Conservation (phyloP, 2,329 filamentous ascomycete species). For the Nemania serpens region DNA sequence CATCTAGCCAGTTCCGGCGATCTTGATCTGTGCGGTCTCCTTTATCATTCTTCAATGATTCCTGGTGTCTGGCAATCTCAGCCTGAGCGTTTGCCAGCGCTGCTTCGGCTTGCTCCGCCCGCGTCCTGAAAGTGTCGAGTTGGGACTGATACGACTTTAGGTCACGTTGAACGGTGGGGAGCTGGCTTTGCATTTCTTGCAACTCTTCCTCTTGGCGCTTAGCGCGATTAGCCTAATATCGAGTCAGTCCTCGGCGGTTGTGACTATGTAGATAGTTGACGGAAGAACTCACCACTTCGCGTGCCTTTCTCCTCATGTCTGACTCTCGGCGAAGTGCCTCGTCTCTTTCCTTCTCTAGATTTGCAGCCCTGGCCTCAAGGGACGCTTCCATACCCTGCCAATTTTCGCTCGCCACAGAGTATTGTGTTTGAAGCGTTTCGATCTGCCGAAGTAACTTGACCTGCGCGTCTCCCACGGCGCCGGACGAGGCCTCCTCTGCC, state of each 20-base stretch:
- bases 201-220: constrained; percentile 81
- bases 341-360: constrained; percentile 87
- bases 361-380: constrained; percentile 74
- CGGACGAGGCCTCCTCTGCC: constrained; percentile 88
- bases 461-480: constrained; percentile 79
- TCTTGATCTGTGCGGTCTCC: constrained; percentile 47
- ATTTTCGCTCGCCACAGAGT: constrained; percentile 91
- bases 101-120: constrained; percentile 68
- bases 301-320: constrained; percentile 85
- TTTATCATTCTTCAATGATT: constrained; percentile 46
- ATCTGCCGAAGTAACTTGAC: constrained; percentile 91
- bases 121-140: constrained; percentile 65
- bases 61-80: constrained; percentile 57
- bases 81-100: constrained; percentile 61
- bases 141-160: constrained; percentile 63
- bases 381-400: constrained; percentile 97
- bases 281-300: constrained; percentile 72
- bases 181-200: constrained; percentile 67
- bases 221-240: constrained; percentile 60
- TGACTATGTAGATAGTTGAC: neutral
- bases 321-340: constrained; percentile 82
- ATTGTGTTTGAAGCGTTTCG: constrained; percentile 93
- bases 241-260: constrained; percentile 37
- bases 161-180: constrained; percentile 69
- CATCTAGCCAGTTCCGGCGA: constrained; percentile 58